These are phyloP conservation scores for Paspalum notatum DNA, from an alignment of 176 grass and related monocot species.

Conservation along the genomic window DNA sequence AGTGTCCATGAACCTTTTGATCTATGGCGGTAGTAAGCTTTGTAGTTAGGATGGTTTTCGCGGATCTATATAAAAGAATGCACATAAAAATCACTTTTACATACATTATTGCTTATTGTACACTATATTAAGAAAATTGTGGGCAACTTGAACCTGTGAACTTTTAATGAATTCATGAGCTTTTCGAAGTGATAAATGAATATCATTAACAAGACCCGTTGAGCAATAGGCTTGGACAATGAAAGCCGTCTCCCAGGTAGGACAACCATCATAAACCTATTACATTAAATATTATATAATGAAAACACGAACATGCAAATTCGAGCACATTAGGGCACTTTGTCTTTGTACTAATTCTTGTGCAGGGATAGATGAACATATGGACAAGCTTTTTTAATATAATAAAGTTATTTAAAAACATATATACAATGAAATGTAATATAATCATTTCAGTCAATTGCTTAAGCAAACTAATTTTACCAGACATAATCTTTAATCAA, in stretches of 20 bases:
- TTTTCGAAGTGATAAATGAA: slow-evolving; percentile 44
- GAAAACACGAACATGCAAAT: too few species aligned
- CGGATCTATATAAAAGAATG: slow-evolving; percentile 31
- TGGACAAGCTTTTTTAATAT: too few species aligned
- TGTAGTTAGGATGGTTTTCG: slow-evolving; percentile 40
- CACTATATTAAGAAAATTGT: background rate
- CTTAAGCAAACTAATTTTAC: too few species aligned
- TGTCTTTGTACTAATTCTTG: too few species aligned
- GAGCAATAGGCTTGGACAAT: slow-evolving; percentile 79
- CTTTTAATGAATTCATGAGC: slow-evolving; percentile 66
- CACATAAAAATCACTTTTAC: background rate
- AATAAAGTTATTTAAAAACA: too few species aligned
- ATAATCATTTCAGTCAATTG: too few species aligned
- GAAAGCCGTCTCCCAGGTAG: slow-evolving; percentile 70
- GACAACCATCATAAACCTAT: slow-evolving; percentile 64
- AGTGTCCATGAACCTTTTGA: slow-evolving; percentile 67
- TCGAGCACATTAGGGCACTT: too few species aligned
- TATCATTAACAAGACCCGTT: slow-evolving; percentile 61
- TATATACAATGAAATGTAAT: too few species aligned
- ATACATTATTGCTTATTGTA: background rate
- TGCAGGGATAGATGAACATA: too few species aligned
- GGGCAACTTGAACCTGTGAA: slow-evolving; percentile 41
- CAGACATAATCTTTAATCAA: too few species aligned
- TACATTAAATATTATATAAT: too few species aligned
- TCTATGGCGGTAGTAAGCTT: slow-evolving; percentile 50